These are phyloP conservation scores for Arthromyces matolae DNA, from an alignment of 768 basidiomycete species.

Conservation along the genomic window DNA sequence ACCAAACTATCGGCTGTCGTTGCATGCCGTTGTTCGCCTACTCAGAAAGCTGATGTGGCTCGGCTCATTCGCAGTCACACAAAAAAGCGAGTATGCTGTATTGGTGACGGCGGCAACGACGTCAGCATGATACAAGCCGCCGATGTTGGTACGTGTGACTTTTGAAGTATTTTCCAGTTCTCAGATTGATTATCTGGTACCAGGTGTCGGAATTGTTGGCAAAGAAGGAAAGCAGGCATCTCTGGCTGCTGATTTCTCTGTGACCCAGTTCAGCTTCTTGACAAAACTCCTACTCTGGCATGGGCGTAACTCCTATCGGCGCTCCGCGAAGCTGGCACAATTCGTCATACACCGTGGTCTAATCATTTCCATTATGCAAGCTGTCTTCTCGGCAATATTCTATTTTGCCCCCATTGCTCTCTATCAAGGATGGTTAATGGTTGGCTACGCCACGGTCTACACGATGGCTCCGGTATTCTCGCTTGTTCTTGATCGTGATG, in stretches of 20 bases:
- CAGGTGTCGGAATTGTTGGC: slow-evolving; percentile 95
- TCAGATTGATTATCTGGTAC: slow-evolving; percentile 1
- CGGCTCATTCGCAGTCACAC: slow-evolving; percentile 87
- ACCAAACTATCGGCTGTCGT: slow-evolving; percentile 96
- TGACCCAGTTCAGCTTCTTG: slow-evolving; percentile 93
- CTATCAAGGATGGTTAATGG: slow-evolving; percentile 98
- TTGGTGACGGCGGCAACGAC: slow-evolving; percentile 98
- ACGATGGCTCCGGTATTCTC: slow-evolving; percentile 99
- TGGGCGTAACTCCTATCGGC: slow-evolving; percentile 96
- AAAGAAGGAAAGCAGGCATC: slow-evolving; percentile 99
- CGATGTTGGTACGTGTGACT: slow-evolving; percentile 76
- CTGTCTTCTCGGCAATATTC: slow-evolving; percentile 90
- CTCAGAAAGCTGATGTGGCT: slow-evolving; percentile 98
- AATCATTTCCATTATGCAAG: slow-evolving; percentile 97
- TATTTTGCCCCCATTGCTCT: slow-evolving; percentile 95
- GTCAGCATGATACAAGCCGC: slow-evolving; percentile 99
- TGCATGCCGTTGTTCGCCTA: slow-evolving; percentile 96
- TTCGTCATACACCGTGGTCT: slow-evolving; percentile 98
- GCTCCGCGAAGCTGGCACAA: slow-evolving; percentile 95
- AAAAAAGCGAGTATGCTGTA: slow-evolving; percentile 95
- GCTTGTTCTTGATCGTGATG: slow-evolving; percentile 90
- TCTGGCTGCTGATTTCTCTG: slow-evolving; percentile 97
- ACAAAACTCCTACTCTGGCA: slow-evolving; percentile 98
- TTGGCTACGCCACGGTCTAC: slow-evolving; percentile 92
- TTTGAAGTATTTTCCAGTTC: background rate